Percentiles rank a stretch among this genome's conserved stretches.
phyloP scores from a whole-genome alignment of 768 basidiomycete species.

The Tulasnella sp. region DNA sequence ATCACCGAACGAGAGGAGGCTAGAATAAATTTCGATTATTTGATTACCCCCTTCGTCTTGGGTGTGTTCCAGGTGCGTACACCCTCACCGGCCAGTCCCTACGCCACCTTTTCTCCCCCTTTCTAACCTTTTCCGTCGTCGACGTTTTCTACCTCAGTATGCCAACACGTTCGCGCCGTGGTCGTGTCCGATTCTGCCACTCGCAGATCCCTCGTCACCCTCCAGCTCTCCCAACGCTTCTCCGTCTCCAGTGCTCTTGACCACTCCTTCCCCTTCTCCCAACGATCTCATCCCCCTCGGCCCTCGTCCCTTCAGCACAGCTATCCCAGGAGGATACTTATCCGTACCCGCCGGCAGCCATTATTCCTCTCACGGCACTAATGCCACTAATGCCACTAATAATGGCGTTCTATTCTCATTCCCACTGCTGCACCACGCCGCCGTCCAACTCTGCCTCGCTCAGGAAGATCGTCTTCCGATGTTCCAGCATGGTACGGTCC shows the following conservation, averaged over 20 bases:
- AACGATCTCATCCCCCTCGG: slow-evolving; percentile 3
- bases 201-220: neutral
- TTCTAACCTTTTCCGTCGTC: slow-evolving; percentile 24
- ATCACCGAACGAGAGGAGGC: neutral
- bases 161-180: slow-evolving; percentile 27
- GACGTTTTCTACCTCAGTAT: slow-evolving; percentile 10
- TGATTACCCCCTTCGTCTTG: slow-evolving; percentile 22
- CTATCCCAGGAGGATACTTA: slow-evolving; percentile 17
- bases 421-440: slow-evolving; percentile 34
- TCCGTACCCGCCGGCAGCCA: neutral
- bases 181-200: slow-evolving; percentile 6
- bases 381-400: too few relatives aligned
- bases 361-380: slow-evolving; percentile 21
- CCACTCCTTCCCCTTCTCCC: neutral
- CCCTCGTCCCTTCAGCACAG: slow-evolving; percentile 22
- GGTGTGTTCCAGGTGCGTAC: slow-evolving; percentile 26
- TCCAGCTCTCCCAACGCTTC: neutral
- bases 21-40: slow-evolving; percentile 9
- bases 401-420: slow-evolving; percentile 20
- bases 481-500: slow-evolving; percentile 7
- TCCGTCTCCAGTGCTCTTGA: neutral
- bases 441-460: slow-evolving; percentile 30
- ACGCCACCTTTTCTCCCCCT: neutral
- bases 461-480: slow-evolving; percentile 10
- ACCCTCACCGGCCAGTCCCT: neutral